These are phyloP conservation scores for Salvia hispanica DNA, from an alignment of 257 asterid species.

Conservation along the genomic window DNA sequence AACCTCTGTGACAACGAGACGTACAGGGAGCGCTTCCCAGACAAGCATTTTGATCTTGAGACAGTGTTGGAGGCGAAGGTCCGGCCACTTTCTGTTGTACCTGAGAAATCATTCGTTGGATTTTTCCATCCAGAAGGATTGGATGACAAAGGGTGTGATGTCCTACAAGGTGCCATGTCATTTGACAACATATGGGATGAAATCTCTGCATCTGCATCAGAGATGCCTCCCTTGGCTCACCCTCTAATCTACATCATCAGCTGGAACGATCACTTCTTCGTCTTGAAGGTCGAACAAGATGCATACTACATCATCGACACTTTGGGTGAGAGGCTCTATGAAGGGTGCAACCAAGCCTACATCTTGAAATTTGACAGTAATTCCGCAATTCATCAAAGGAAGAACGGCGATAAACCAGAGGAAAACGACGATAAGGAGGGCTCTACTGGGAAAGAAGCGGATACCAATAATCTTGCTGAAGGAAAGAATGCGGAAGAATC, in stretches of 20 bases:
- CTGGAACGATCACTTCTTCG: slow-evolving; percentile 87
- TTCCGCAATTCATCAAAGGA: slow-evolving; percentile 45
- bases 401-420: slow-evolving; percentile 29
- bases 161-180: slow-evolving; percentile 76
- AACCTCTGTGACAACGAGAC: slow-evolving; percentile 67
- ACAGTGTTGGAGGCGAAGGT: slow-evolving; percentile 68
- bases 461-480: neutral
- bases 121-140: slow-evolving; percentile 74
- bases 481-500: slow-evolving; percentile 36
- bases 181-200: slow-evolving; percentile 88
- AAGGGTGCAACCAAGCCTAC: slow-evolving; percentile 85
- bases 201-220: slow-evolving; percentile 40
- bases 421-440: slow-evolving; percentile 31
- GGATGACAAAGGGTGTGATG: slow-evolving; percentile 58
- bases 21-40: slow-evolving; percentile 63
- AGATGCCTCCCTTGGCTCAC: slow-evolving; percentile 23
- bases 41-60: slow-evolving; percentile 89
- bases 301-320: slow-evolving; percentile 79
- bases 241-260: slow-evolving; percentile 62
- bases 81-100: slow-evolving; percentile 59
- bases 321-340: slow-evolving; percentile 81
- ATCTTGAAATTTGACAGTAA: slow-evolving; percentile 70
- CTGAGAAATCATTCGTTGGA: slow-evolving; percentile 72
- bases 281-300: slow-evolving; percentile 65
- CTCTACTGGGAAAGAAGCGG: slow-evolving; percentile 23